Base-by-base conservation (phyloP, 1,139 yeast genomes). In the Suhomyces coccinellae region DNA sequence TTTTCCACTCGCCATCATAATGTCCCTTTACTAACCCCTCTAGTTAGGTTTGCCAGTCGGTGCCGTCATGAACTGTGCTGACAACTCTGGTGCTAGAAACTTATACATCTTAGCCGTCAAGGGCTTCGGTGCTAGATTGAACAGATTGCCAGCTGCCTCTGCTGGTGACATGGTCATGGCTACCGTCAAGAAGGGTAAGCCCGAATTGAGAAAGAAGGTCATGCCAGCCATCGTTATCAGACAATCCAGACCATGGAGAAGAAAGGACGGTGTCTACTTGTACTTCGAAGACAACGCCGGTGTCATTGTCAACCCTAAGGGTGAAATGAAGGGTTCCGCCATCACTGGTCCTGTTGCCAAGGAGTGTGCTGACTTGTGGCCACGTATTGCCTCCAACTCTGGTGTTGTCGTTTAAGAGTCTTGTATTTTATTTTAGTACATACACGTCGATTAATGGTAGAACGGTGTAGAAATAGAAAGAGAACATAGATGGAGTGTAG, bases 161-260 rank as follows among this genome's bases (percentile, higher is more conserved):
- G 95, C 95, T 66, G 99, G 99, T 83, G 99, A 93, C 80, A 93
- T 93, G 99, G 98, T 93, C 73, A 91, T 93, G 96, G 99, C 99
- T 69, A 95, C 99, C 68, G 99, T 95, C 75, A 95, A 93, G 88
- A 95, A 95, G 85, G 99, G 99, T 88, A 95, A 95, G 91, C 99
- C 99, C 75, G 99, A 95, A 81, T 90, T 95, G 79, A 91, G 99
- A 87, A 95, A 95, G 97, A 95, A 95, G 86, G 98, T 95, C 64
- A 91, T 95, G 97, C 99, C 98, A 77, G 99, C 99, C 69, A 90
- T 95, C 66, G 98, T 95, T 69, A 88, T 95, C 64, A 93, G 99
- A 83, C 99, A 95, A 83, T 80, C 99, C 63, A 93, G 93, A 85
- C 95, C 99, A 66, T 95, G 99, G 99, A 91, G 99, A 91, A 89